Conservation (phyloP, 768 basidiomycete species). For the Thelephora ganbajun region DNA sequence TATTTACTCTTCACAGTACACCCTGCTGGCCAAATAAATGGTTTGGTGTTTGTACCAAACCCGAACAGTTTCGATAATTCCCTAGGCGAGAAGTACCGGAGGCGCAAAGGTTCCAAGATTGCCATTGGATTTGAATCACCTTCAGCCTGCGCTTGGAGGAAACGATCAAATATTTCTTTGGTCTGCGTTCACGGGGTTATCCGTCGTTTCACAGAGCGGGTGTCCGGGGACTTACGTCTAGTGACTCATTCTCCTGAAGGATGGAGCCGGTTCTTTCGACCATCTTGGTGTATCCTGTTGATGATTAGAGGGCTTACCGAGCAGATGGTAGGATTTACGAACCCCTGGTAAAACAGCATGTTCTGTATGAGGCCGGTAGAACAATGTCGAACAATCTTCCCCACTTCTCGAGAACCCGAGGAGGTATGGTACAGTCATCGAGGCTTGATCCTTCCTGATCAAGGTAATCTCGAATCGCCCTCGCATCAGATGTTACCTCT, state of each 20-base stretch:
- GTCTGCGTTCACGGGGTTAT: conserved; percentile 29
- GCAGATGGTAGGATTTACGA: not conserved
- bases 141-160: conserved; percentile 29
- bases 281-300: conserved; percentile 58
- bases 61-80: conserved; percentile 61
- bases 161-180: conserved; percentile 38
- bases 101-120: conserved; percentile 40
- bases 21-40: conserved; percentile 48
- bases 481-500: not conserved
- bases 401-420: conserved; percentile 58
- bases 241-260: conserved; percentile 50
- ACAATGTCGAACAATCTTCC: conserved; percentile 74
- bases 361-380: conserved; percentile 40
- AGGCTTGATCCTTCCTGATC: conserved; percentile 17
- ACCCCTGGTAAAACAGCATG: conserved; percentile 80
- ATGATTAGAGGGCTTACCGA: not conserved
- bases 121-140: conserved; percentile 31
- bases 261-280: conserved; percentile 72
- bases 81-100: conserved; percentile 64
- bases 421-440: conserved; percentile 28
- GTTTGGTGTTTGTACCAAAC: conserved; percentile 19
- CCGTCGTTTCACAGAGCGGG: not conserved
- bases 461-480: conserved; percentile 25
- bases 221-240: conserved; percentile 33
- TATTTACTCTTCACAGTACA: conserved; percentile 61